A percentile compares a stretch with the other conserved stretches of the same genome.
Conservation (phyloP, 164 flowering plant species). For the Berberis thunbergii region DNA sequence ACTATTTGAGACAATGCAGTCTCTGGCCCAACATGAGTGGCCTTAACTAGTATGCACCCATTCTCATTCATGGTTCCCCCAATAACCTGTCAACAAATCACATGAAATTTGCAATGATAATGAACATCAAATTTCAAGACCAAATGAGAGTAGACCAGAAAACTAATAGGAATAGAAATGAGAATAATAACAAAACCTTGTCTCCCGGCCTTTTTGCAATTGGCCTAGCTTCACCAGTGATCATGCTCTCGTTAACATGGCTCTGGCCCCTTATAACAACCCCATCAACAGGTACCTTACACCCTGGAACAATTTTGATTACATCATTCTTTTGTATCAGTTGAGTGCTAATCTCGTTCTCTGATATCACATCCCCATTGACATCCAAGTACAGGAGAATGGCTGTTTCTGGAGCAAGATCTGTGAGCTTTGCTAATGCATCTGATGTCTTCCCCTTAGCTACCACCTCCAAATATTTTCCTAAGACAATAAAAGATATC, state of each 20-base stretch:
- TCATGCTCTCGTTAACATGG: slow-evolving; percentile 93
- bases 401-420: slow-evolving; percentile 80
- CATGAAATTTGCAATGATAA: not conserved
- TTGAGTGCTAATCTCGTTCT: slow-evolving; percentile 69
- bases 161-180: not conserved
- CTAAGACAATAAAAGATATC: slow-evolving; percentile 85
- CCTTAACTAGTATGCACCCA: slow-evolving; percentile 69
- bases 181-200: slow-evolving; percentile 37
- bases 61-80: slow-evolving; percentile 91
- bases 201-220: slow-evolving; percentile 73
- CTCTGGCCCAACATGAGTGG: slow-evolving; percentile 93
- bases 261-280: slow-evolving; percentile 77
- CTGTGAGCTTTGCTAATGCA: slow-evolving; percentile 81
- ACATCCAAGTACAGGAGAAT: slow-evolving; percentile 42
- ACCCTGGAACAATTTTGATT: slow-evolving; percentile 80
- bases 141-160: not conserved
- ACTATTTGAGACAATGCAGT: slow-evolving; percentile 92
- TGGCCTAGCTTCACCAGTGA: slow-evolving; percentile 88
- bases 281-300: slow-evolving; percentile 87
- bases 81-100: slow-evolving; percentile 46
- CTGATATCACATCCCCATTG: slow-evolving; percentile 59
- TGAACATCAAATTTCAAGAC: not conserved
- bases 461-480: slow-evolving; percentile 80
- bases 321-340: slow-evolving; percentile 79
- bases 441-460: slow-evolving; percentile 94